Evolutionary conservation across 148 eudicot genomes (phyloP).

Genomic region (Dysphania ambrosioides): DNA sequence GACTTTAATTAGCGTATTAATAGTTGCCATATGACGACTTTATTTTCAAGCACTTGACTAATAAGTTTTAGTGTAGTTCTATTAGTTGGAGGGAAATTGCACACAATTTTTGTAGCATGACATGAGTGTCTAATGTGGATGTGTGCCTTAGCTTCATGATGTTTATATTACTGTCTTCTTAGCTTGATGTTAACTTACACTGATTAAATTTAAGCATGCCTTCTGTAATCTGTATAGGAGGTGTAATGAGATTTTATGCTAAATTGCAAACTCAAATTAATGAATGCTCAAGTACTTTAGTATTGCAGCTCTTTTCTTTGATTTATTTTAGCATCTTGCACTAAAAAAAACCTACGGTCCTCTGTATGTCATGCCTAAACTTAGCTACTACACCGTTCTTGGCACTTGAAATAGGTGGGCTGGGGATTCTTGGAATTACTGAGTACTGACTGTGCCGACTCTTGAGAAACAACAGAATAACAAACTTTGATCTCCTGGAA

Average conservation of each 20-base stretch:
- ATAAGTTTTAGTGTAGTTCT: neutral
- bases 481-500: too few relatives aligned
- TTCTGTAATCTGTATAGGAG: neutral
- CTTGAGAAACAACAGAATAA: too few relatives aligned
- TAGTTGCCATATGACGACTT: too few relatives aligned
- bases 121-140: neutral
- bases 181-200: neutral
- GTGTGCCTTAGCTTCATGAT: neutral
- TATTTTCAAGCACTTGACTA: neutral
- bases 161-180: neutral
- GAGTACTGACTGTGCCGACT: too few relatives aligned
- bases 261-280: neutral
- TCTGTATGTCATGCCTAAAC: too few relatives aligned
- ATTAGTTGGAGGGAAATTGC: neutral
- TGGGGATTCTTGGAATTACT: too few relatives aligned
- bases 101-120: conserved; percentile 5
- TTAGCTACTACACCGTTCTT: too few relatives aligned
- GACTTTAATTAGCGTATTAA: too few relatives aligned
- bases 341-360: too few relatives aligned
- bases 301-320: neutral
- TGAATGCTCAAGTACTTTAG: neutral
- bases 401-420: too few relatives aligned
- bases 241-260: neutral
- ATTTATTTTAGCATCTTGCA: too few relatives aligned
- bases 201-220: neutral